A percentile compares a stretch with the other conserved stretches of the same genome.
Evolutionary conservation across 2,329 filamentous ascomycete species (phyloP).

Genomic region (Botrytis sinoallii): DNA sequence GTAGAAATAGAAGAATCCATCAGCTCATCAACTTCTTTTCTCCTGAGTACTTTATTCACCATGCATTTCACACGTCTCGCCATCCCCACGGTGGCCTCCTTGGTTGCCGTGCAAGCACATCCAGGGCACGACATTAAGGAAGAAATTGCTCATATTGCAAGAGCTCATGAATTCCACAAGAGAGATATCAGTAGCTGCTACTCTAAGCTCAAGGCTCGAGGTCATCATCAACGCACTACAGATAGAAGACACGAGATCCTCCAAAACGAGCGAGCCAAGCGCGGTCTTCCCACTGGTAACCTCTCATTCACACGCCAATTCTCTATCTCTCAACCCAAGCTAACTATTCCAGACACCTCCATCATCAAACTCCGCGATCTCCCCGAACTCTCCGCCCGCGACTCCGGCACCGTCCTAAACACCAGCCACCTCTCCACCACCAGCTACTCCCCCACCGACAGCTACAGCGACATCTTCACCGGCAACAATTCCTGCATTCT

Average conservation of each 20-base stretch:
- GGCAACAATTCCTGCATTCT: conserved; percentile 36
- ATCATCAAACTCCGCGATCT: conserved; percentile 23
- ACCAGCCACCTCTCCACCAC: conserved; percentile 25
- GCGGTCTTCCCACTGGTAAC: conserved; percentile 19
- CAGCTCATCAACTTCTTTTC: neutral
- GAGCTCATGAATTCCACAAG: conserved; percentile 4
- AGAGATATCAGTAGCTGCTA: conserved; percentile 20
- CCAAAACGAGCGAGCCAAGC: conserved; percentile 18
- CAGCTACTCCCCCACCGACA: conserved; percentile 39
- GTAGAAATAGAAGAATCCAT: neutral
- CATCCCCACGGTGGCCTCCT: neutral
- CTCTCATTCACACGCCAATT: accelerated
- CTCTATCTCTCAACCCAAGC: neutral
- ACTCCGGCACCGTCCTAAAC: conserved; percentile 22
- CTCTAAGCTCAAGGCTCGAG: conserved; percentile 38
- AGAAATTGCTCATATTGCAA: conserved; percentile 9
- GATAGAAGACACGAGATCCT: conserved; percentile 21
- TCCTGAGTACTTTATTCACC: neutral
- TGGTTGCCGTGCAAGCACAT: conserved; percentile 13
- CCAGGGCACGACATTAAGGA: conserved; percentile 12
- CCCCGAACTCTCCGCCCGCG: conserved; percentile 14
- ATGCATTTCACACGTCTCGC: conserved; percentile 17
- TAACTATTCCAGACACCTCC: conserved; percentile 13
- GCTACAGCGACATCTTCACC: conserved; percentile 32
- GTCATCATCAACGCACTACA: conserved; percentile 32